These are phyloP conservation scores for Arabidopsis arenosa DNA, from an alignment of 345 rosid genomes.

Conservation along the genomic window DNA sequence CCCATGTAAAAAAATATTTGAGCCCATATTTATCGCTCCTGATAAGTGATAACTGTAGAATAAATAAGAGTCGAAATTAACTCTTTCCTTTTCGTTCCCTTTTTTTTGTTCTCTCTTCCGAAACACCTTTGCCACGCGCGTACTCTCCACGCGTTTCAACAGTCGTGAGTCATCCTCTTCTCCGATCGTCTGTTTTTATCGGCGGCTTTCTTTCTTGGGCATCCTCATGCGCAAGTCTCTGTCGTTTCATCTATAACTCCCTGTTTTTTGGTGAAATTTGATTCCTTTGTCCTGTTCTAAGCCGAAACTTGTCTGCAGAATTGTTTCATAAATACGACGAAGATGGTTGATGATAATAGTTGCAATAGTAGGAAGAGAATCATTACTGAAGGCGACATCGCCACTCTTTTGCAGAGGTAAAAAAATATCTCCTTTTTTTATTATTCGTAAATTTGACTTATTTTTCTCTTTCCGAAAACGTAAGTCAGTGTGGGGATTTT, in stretches of 20 bases:
- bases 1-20: neutral
- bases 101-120: neutral
- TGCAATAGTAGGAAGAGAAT: conserved; percentile 51
- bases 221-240: no score
- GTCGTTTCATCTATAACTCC: no score
- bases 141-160: conserved; percentile 27
- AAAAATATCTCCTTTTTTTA: neutral
- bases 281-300: neutral
- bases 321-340: neutral
- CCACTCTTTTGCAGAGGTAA: conserved; percentile 71
- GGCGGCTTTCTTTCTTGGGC: neutral
- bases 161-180: conserved; percentile 4
- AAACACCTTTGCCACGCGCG: neutral
- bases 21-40: neutral
- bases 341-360: conserved; percentile 51
- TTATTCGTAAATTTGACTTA: neutral
- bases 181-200: conserved; percentile 28
- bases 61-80: neutral
- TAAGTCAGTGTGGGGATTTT: neutral
- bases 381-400: conserved; percentile 66
- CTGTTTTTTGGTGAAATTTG: conserved; percentile 29
- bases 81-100: neutral
- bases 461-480: neutral
- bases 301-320: conserved; percentile 8
- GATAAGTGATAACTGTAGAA: neutral